Base-by-base conservation (phyloP, 2,329 filamentous ascomycete genomes). In the Helicocarpus griseus region DNA sequence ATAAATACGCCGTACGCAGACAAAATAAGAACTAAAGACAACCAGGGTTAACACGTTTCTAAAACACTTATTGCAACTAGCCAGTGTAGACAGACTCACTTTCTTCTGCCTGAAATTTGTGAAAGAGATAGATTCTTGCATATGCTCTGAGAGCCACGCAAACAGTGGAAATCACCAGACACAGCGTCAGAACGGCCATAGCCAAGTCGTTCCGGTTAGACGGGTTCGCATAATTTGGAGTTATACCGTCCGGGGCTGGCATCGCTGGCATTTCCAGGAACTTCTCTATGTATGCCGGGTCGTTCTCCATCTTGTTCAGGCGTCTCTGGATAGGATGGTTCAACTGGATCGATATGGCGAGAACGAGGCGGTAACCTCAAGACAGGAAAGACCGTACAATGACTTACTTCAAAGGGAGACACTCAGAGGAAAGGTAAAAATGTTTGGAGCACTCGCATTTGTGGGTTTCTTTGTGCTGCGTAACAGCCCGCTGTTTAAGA, bases 181-280 rank as follows among this genome's bases (percentile, higher is more conserved):
- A 62, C 2, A 57, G 33, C 1, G 57, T 57, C 5, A 53, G 56
- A 22, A 63, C 56, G 21, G 47, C 57, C 46, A 53, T 56, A 5
- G 60, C 58, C 6, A 61, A 36, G 2, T 14, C 44, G 41, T 63
- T 63, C 3, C 47, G 26, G 44, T 58, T 61, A 1, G 54, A 51
- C 2, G 61, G 60, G 28, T 58, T 59, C 14, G 58, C 57, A 21
- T 61, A 56, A 29, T 61, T 53, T 2, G 61, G 35, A 39, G 38
- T 54, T 46, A 22, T 40, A 17, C 28, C 48, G 17, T 46, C 29
- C 56, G 60, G 21, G 53, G 58, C 11, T 55, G 11, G 7, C 26
- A 48, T 33, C 26, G 45, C 45, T 31, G 43, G 43, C n/a, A 17
- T n/a, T 13, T 24, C 43, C 9, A 46, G 43, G 22, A 46, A 17